Conservation (phyloP, 768 basidiomycete species). For the Dioszegia crocea region DNA sequence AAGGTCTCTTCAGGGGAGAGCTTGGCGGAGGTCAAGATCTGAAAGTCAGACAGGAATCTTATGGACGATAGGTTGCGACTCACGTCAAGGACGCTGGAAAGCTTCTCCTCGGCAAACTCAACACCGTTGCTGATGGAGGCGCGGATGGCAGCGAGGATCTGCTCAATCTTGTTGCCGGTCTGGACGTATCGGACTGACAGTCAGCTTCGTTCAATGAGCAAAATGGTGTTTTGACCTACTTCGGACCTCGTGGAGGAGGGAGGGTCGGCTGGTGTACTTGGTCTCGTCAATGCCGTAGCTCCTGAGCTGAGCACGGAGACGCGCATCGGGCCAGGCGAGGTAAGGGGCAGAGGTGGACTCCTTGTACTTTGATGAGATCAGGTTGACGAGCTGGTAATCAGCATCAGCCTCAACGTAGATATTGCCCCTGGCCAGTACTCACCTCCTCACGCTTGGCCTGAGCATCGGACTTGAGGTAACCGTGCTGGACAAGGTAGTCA, state of each 20-base stretch:
- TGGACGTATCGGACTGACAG: conserved; percentile 68
- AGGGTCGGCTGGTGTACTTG: conserved; percentile 61
- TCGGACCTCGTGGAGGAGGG: conserved; percentile 60
- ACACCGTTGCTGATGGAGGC: conserved; percentile 66
- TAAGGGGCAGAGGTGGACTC: conserved; percentile 62
- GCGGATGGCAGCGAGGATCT: conserved; percentile 60
- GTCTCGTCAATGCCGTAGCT: conserved; percentile 69
- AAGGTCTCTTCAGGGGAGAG: conserved; percentile 48
- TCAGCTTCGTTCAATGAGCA: not conserved
- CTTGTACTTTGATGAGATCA: conserved; percentile 62
- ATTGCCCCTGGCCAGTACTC: no score
- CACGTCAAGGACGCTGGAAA: conserved; percentile 52
- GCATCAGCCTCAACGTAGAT: no score
- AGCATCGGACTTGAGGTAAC: conserved; percentile 67
- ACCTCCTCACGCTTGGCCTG: conserved; percentile 67
- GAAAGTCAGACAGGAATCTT: conserved; percentile 48
- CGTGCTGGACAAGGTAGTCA: conserved; percentile 72
- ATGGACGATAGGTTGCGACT: no score
- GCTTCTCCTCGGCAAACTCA: conserved; percentile 70
- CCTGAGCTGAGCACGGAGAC: conserved; percentile 82
- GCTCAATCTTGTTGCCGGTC: conserved; percentile 58
- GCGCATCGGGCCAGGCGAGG: conserved; percentile 85
- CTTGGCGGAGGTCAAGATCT: conserved; percentile 49
- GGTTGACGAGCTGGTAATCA: conserved; percentile 55
- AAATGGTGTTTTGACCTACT: conserved; percentile 54